These are phyloP conservation scores for Thermochaetoides thermophila DNA, from an alignment of 495 filamentous ascomycete genomes.

Conservation along the genomic window DNA sequence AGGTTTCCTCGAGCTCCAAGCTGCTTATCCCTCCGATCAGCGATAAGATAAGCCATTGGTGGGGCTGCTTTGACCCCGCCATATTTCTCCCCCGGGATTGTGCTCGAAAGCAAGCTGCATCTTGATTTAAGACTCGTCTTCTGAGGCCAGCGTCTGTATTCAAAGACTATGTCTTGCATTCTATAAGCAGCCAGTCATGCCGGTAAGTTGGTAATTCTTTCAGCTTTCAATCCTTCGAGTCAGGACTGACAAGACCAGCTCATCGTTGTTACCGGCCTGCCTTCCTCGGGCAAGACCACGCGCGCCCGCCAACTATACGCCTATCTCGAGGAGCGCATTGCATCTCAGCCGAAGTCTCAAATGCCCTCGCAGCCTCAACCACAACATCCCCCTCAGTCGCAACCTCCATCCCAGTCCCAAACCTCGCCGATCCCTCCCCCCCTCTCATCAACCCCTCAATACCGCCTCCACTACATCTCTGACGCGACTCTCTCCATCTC, in stretches of 20 bases:
- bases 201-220: slow-evolving; percentile 1
- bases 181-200: too few species aligned
- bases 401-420: slow-evolving; percentile 1
- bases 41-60: too few species aligned
- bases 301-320: slow-evolving; percentile 64
- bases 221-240: background rate
- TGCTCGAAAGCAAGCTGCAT: too few species aligned
- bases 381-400: background rate
- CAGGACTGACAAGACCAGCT: slow-evolving; percentile 41
- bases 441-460: slow-evolving; percentile 14
- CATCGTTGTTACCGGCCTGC: slow-evolving; percentile 83
- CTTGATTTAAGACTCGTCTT: too few species aligned
- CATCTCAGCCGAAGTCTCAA: slow-evolving; percentile 8
- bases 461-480: slow-evolving; percentile 52
- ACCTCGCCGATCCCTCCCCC: slow-evolving; percentile 8
- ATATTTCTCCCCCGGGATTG: too few species aligned
- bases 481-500: slow-evolving; percentile 49
- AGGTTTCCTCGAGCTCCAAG: too few species aligned
- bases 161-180: too few species aligned
- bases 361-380: background rate
- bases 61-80: too few species aligned
- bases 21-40: too few species aligned
- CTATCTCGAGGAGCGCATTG: slow-evolving; percentile 46
- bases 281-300: slow-evolving; percentile 82
- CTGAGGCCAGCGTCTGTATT: too few species aligned